Evolutionary conservation across 129 eudicot genomes (phyloP).

Genomic region (Lactuca sativa): DNA sequence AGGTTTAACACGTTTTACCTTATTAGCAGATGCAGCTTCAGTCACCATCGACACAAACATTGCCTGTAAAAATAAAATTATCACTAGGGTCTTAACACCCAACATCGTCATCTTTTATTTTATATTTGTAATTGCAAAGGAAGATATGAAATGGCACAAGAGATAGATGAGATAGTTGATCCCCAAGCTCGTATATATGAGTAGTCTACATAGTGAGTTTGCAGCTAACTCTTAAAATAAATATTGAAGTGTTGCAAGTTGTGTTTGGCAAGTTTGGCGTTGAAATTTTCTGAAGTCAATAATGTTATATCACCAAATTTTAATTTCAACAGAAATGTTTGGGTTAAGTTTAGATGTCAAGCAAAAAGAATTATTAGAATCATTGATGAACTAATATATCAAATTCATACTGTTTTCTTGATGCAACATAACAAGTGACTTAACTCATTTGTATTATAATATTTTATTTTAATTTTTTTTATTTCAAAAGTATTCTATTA

Average conservation of each 20-base stretch:
- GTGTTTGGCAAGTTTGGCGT: slow-evolving; percentile 40
- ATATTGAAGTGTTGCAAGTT: slow-evolving; percentile 13
- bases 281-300: slow-evolving; percentile 6
- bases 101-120: slow-evolving; percentile 24
- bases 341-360: too few relatives aligned
- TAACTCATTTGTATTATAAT: too few relatives aligned
- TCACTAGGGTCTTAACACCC: slow-evolving; percentile 22
- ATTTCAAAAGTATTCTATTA: too few relatives aligned
- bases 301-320: slow-evolving; percentile 29
- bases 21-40: slow-evolving; percentile 33
- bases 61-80: slow-evolving; percentile 24
- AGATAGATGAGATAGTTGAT: neutral
- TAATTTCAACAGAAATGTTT: neutral
- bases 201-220: slow-evolving; percentile 26
- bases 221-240: slow-evolving; percentile 21
- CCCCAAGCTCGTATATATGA: slow-evolving; percentile 24
- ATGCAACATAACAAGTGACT: too few relatives aligned
- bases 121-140: neutral
- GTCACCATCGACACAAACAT: slow-evolving; percentile 28
- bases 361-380: too few relatives aligned
- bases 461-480: too few relatives aligned
- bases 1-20: slow-evolving; percentile 36
- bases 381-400: too few relatives aligned
- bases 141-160: slow-evolving; percentile 14
- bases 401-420: too few relatives aligned